These are phyloP conservation scores for Jatropha curcas DNA, from an alignment of 345 rosid species.

Conservation along the genomic window DNA sequence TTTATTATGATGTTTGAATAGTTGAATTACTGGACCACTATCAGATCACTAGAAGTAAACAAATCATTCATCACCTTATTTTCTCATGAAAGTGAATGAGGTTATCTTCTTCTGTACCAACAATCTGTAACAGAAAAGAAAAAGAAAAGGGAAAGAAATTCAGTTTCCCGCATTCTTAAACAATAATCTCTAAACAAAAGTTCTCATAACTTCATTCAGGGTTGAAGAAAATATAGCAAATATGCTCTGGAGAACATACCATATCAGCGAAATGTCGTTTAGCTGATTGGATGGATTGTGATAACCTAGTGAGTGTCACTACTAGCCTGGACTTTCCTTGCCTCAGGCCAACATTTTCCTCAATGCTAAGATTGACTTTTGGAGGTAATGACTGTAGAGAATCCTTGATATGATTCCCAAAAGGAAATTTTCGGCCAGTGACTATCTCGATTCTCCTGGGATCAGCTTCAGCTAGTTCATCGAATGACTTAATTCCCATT, in stretches of 20 bases:
- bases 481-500: slow-evolving; percentile 87
- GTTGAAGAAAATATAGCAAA: slow-evolving; percentile 4
- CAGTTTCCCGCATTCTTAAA: slow-evolving; percentile 2
- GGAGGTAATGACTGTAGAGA: slow-evolving; percentile 85
- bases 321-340: slow-evolving; percentile 58
- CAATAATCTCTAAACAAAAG: slow-evolving; percentile 16
- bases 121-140: slow-evolving; percentile 52
- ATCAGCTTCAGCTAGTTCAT: slow-evolving; percentile 84
- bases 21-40: slow-evolving; percentile 2
- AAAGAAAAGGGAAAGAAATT: background rate
- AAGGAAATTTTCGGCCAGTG: slow-evolving; percentile 88
- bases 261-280: slow-evolving; percentile 92
- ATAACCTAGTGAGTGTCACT: slow-evolving; percentile 71
- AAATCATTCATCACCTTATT: slow-evolving; percentile 61
- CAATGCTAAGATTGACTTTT: slow-evolving; percentile 61
- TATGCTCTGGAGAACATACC: slow-evolving; percentile 42
- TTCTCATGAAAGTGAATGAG: slow-evolving; percentile 80
- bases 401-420: slow-evolving; percentile 96
- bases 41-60: slow-evolving; percentile 15
- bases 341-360: slow-evolving; percentile 58
- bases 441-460: slow-evolving; percentile 95
- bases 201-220: slow-evolving; percentile 2
- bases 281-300: slow-evolving; percentile 53
- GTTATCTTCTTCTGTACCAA: slow-evolving; percentile 89
- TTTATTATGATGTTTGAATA: slow-evolving; percentile 20